Percentiles rank a stretch among this genome's conserved stretches.
These are phyloP conservation scores for Domatiomyces globalis DNA, from an alignment of 2,329 filamentous ascomycete genomes.

Conservation along the genomic window DNA sequence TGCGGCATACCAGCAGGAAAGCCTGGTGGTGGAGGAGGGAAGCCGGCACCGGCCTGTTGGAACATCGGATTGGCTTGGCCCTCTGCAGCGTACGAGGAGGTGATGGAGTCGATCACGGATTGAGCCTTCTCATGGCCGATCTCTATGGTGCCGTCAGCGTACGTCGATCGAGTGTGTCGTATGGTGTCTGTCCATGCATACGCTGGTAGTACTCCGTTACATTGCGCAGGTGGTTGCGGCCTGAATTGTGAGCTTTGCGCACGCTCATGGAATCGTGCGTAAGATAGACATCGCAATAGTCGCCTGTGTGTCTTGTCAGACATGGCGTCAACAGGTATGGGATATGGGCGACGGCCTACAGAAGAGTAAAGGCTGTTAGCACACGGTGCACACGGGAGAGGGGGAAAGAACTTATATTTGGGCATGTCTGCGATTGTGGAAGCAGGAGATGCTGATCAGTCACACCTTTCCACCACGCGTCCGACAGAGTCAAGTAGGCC, in stretches of 20 bases:
- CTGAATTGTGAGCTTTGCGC: slow-evolving; percentile 94
- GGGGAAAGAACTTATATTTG: slow-evolving; percentile 54
- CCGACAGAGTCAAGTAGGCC: too few relatives aligned
- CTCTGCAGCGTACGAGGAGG: slow-evolving; percentile 84
- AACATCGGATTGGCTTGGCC: slow-evolving; percentile 63
- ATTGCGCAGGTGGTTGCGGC: slow-evolving; percentile 91
- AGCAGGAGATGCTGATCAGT: too few relatives aligned
- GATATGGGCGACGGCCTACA: neutral
- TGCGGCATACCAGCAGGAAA: slow-evolving; percentile 41
- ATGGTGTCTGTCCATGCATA: slow-evolving; percentile 28
- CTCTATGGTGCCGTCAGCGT: slow-evolving; percentile 40
- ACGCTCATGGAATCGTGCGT: slow-evolving; percentile 99
- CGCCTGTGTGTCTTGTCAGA: slow-evolving; percentile 36
- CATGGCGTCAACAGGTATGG: neutral
- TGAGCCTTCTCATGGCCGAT: slow-evolving; percentile 98
- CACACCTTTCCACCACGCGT: too few relatives aligned
- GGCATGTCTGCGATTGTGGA: slow-evolving; percentile 47
- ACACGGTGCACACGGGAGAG: slow-evolving; percentile 2
- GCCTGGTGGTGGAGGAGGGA: slow-evolving; percentile 42
- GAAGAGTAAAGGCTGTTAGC: neutral
- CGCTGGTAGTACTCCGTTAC: slow-evolving; percentile 98
- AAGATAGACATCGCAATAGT: slow-evolving; percentile 99
- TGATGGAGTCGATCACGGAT: slow-evolving; percentile 96
- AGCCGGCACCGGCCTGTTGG: slow-evolving; percentile 38
- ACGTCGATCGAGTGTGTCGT: neutral